A percentile compares a stretch with the other conserved stretches of the same genome.
Conservation (phyloP, 2,329 filamentous ascomycete genomes). For the Dactylella cylindrospora region DNA sequence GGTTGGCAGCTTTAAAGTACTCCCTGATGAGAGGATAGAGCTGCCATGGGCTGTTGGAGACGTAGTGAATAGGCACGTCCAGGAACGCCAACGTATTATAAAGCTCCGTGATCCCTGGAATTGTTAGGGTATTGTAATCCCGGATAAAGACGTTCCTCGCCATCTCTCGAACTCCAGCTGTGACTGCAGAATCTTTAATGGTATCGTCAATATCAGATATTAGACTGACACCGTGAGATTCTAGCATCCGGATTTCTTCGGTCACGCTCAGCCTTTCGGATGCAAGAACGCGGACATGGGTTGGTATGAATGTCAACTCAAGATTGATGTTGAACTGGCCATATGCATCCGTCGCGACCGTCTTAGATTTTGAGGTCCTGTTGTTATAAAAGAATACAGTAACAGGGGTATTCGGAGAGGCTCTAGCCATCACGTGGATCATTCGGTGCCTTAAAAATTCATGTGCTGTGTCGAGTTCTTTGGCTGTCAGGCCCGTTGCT, state of each 20-base stretch:
- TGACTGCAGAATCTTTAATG: constrained; percentile 91
- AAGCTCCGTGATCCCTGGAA: constrained; percentile 88
- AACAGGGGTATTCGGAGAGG: constrained; percentile 73
- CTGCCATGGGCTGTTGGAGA: constrained; percentile 99
- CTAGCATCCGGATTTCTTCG: constrained; percentile 74
- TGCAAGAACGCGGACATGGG: constrained; percentile 81
- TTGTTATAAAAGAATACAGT: constrained; percentile 97
- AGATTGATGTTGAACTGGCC: constrained; percentile 84
- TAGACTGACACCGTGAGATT: constrained; percentile 76
- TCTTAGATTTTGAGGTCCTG: constrained; percentile 75
- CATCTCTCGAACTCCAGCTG: constrained; percentile 82
- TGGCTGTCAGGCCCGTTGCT: constrained; percentile 61
- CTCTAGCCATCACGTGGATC: constrained; percentile 84
- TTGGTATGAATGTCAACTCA: constrained; percentile 84
- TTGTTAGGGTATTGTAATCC: constrained; percentile 75
- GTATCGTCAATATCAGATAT: constrained; percentile 99
- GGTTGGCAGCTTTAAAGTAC: constrained; percentile 76
- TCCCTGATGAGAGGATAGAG: constrained; percentile 79
- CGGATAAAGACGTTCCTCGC: constrained; percentile 95
- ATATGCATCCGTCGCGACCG: constrained; percentile 79
- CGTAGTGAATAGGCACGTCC: constrained; percentile 90
- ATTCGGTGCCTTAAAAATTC: constrained; percentile 83
- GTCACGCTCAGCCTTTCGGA: constrained; percentile 81
- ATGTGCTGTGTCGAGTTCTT: constrained; percentile 78
- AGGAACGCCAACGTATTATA: constrained; percentile 74